These are phyloP conservation scores for Triticum timopheevii DNA, from an alignment of 176 grass and related monocot species.

Conservation along the genomic window DNA sequence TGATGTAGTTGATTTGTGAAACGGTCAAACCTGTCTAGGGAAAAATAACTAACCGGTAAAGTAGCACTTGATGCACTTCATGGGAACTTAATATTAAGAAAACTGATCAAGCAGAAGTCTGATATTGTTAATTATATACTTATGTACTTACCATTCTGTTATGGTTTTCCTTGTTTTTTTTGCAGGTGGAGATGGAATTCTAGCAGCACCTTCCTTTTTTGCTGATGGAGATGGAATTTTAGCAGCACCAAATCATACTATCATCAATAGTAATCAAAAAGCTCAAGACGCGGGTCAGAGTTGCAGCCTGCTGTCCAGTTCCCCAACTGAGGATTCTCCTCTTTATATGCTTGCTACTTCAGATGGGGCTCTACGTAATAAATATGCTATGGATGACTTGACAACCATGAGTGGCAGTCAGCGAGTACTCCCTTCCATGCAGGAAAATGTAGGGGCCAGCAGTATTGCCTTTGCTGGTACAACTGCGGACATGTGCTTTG, in stretches of 20 bases:
- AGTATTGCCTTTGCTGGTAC: background rate
- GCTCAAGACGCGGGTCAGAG: background rate
- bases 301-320: slow-evolving; percentile 31
- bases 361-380: slow-evolving; percentile 40
- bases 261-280: background rate
- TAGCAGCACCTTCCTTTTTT: background rate
- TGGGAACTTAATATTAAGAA: background rate
- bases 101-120: background rate
- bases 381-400: background rate
- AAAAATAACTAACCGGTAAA: background rate
- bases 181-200: slow-evolving; percentile 11
- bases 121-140: background rate
- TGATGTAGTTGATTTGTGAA: background rate
- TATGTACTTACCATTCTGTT: background rate
- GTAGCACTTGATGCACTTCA: background rate
- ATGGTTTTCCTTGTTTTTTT: background rate
- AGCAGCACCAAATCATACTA: background rate
- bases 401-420: slow-evolving; percentile 31
- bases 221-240: background rate
- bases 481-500: slow-evolving; percentile 26
- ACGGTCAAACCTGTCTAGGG: background rate
- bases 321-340: slow-evolving; percentile 14
- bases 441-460: slow-evolving; percentile 20
- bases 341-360: slow-evolving; percentile 42
- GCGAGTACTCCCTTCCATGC: slow-evolving; percentile 37